A percentile compares a stretch with the other conserved stretches of the same genome.
Conservation (phyloP, 257 asterid genomes). For the Solanum sejunctum region DNA sequence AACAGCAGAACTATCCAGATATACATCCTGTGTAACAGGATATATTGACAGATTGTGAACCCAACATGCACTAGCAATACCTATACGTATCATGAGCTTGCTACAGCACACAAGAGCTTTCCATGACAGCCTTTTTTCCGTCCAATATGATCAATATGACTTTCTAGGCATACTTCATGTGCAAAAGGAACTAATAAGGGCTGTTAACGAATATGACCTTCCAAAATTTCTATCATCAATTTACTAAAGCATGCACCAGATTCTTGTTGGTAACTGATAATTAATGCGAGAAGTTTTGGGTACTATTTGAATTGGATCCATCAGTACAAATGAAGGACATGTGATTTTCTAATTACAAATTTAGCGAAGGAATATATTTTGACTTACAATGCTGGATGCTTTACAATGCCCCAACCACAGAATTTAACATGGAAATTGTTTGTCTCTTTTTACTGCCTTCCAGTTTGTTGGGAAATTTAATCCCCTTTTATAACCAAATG, state of each 20-base stretch:
- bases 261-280: background rate
- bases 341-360: background rate
- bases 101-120: background rate
- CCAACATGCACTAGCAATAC: background rate
- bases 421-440: background rate
- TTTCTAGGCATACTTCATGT: background rate
- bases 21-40: background rate
- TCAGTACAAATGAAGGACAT: background rate
- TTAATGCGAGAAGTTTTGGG: background rate
- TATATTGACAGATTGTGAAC: background rate
- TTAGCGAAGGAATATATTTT: background rate
- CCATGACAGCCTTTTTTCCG: background rate
- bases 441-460: background rate
- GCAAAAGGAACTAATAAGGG: background rate
- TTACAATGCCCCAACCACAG: background rate
- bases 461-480: background rate
- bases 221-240: background rate
- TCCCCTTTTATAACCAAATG: background rate
- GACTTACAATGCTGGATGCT: background rate
- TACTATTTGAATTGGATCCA: background rate
- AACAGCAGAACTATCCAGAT: background rate
- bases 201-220: background rate
- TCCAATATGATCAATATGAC: background rate
- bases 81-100: background rate
- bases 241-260: background rate